phyloP scores from a whole-genome alignment of 345 rosid genomes.

The Aquilaria sinensis region DNA sequence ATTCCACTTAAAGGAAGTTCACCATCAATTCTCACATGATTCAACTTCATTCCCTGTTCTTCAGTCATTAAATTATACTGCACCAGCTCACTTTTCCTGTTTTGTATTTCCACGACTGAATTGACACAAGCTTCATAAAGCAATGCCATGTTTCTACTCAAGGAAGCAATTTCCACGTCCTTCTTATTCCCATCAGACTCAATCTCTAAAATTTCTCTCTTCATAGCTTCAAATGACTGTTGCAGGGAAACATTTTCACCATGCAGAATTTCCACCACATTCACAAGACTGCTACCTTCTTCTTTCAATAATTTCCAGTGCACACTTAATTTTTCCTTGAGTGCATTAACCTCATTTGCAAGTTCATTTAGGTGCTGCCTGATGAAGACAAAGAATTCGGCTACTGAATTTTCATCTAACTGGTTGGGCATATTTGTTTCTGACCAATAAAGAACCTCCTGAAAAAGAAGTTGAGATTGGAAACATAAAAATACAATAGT shows the following conservation, averaged over 20 bases:
- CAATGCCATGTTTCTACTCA: constrained; percentile 44
- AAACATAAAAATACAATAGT: constrained; percentile 4
- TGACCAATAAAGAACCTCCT: constrained; percentile 48
- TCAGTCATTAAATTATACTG: constrained; percentile 13
- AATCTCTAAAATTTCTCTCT: constrained; percentile 31
- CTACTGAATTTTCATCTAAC: constrained; percentile 31
- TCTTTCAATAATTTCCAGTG: constrained; percentile 47
- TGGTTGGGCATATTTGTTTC: constrained; percentile 29
- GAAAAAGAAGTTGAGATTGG: constrained; percentile 22
- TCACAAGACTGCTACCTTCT: constrained; percentile 39
- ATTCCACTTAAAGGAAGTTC: constrained; percentile 22
- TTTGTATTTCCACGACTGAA: constrained; percentile 62
- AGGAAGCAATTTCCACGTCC: constrained; percentile 38
- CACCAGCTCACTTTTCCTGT: constrained; percentile 35
- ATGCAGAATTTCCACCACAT: constrained; percentile 28
- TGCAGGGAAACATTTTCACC: constrained; percentile 29
- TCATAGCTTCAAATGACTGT: constrained; percentile 35
- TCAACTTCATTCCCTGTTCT: constrained; percentile 25
- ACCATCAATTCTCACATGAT: constrained; percentile 18
- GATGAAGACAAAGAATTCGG: constrained; percentile 38
- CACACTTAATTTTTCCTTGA: constrained; percentile 41
- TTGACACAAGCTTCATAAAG: constrained; percentile 67
- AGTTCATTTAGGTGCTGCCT: constrained; percentile 47
- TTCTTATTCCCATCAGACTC: constrained; percentile 44
- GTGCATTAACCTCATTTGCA: constrained; percentile 28